phyloP scores from a whole-genome alignment of 495 filamentous ascomycete genomes.

The Daldinia childiae region DNA sequence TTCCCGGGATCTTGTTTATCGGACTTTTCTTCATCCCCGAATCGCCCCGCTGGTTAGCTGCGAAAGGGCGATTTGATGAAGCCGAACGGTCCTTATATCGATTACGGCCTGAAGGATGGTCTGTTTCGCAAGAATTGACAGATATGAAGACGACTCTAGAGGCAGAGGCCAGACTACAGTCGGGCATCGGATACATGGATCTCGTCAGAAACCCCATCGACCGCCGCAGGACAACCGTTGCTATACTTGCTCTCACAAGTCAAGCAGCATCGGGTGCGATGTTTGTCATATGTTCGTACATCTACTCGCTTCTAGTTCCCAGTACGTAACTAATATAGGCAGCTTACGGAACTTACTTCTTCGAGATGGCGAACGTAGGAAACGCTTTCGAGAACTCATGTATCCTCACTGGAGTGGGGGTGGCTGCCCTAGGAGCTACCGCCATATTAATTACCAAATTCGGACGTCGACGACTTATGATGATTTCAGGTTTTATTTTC shows the following conservation, averaged over 20 bases:
- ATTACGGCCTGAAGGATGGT: conserved; percentile 55
- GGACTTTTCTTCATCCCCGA: conserved; percentile 70
- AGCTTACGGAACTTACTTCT: conserved; percentile 73
- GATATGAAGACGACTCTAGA: conserved; percentile 65
- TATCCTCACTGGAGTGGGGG: conserved; percentile 64
- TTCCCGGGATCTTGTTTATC: conserved; percentile 61
- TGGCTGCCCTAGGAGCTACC: conserved; percentile 66
- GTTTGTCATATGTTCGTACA: conserved; percentile 64
- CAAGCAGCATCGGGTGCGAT: conserved; percentile 69
- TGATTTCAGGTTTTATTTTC: conserved; percentile 60
- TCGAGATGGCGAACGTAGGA: conserved; percentile 68
- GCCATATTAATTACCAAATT: conserved; percentile 61
- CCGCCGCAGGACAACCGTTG: conserved; percentile 59
- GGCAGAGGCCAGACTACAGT: conserved; percentile 56
- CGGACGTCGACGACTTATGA: conserved; percentile 64
- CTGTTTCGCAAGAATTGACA: conserved; percentile 59
- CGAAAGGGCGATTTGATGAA: conserved; percentile 57
- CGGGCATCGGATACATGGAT: conserved; percentile 55
- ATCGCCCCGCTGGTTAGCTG: conserved; percentile 70
- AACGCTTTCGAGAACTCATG: conserved; percentile 68
- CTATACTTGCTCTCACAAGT: conserved; percentile 60
- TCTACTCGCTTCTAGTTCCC: neutral
- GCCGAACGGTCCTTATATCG: conserved; percentile 58
- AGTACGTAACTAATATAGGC: conserved; percentile 17
- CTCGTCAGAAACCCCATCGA: conserved; percentile 65